These are phyloP conservation scores for Xylaria sp. DNA, from an alignment of 2,329 filamentous ascomycete genomes.

Conservation along the genomic window DNA sequence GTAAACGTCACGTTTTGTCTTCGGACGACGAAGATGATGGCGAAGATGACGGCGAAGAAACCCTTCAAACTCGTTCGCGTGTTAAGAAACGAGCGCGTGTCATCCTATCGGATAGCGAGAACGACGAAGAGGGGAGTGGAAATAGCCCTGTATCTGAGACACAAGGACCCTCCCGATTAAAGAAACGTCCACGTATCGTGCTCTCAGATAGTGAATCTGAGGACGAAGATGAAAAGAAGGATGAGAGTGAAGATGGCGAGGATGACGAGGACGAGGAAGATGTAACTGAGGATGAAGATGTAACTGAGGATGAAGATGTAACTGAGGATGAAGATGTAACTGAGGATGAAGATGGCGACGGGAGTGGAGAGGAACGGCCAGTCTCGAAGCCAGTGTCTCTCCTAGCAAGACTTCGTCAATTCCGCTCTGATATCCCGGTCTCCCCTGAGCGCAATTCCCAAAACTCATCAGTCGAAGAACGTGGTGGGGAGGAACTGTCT, in stretches of 20 bases:
- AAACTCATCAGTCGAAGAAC: conserved; percentile 22
- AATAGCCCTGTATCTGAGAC: neutral
- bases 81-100: conserved; percentile 34
- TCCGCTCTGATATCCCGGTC: conserved; percentile 36
- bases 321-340: conserved; percentile 8
- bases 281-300: too few species aligned
- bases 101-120: conserved; percentile 33
- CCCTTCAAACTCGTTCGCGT: conserved; percentile 11
- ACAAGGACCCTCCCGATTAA: conserved; percentile 2
- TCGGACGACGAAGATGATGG: conserved; percentile 42
- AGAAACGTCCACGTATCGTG: conserved; percentile 27
- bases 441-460: conserved; percentile 25
- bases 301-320: too few species aligned
- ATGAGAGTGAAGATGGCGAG: conserved; percentile 17
- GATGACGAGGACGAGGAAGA: conserved; percentile 28
- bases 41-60: neutral
- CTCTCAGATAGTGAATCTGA: conserved; percentile 38
- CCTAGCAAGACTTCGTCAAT: conserved; percentile 31
- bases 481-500: conserved; percentile 23
- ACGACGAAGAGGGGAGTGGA: conserved; percentile 34
- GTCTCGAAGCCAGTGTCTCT: conserved; percentile 30
- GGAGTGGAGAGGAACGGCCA: conserved; percentile 7
- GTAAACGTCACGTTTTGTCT: conserved; percentile 44
- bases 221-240: conserved; percentile 27
- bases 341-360: conserved; percentile 22